Evolutionary conservation across 75 land plant species (phyloP).

Genomic region (Pseudotsuga menziesii): DNA sequence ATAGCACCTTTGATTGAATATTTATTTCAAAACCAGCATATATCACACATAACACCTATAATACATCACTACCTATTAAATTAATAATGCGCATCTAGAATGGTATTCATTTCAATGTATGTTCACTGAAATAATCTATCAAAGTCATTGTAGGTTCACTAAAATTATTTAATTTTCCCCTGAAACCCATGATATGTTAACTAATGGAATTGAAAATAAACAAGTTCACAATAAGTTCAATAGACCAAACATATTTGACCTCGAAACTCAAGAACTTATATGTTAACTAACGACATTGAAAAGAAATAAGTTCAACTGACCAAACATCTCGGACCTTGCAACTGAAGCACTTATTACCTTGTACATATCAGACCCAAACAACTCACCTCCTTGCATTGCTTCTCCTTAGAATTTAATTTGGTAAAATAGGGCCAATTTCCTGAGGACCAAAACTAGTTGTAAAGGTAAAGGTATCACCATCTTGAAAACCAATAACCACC

Average conservation of each 20-base stretch:
- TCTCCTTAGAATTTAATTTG: too few species aligned
- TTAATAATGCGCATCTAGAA: background rate
- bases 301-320: too few species aligned
- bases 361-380: too few species aligned
- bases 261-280: slow-evolving; percentile 75
- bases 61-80: background rate
- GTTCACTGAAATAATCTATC: background rate
- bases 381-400: too few species aligned
- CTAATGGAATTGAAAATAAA: background rate
- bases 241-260: slow-evolving; percentile 31
- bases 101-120: background rate
- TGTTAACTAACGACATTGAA: too few species aligned
- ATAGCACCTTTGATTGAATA: background rate
- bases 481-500: too few species aligned
- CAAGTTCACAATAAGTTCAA: too few species aligned
- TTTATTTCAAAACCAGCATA: background rate
- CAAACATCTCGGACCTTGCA: too few species aligned
- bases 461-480: too few species aligned
- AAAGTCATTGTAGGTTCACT: background rate
- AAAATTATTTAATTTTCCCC: background rate
- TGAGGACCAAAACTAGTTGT: too few species aligned
- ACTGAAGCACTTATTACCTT: too few species aligned
- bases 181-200: background rate
- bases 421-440: too few species aligned
- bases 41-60: background rate